Percentiles rank a stretch among this genome's conserved stretches.
Conservation (phyloP, 331 rosid genomes). For the Rosa hybrid region DNA sequence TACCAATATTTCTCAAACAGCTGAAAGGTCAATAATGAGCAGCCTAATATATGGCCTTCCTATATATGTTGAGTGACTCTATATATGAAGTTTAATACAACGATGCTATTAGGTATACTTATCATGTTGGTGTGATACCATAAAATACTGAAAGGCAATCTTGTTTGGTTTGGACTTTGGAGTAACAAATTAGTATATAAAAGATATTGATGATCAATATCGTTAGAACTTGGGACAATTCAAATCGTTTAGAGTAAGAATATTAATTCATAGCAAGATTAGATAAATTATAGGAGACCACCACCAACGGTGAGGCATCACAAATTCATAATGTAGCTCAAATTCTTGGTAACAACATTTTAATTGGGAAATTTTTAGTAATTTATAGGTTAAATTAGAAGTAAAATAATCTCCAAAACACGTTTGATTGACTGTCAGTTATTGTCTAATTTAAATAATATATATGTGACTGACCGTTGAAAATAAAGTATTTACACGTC, state of each 20-base stretch:
- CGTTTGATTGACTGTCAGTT: not conserved
- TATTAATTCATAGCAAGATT: not conserved
- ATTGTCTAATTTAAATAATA: not conserved
- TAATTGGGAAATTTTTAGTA: not conserved
- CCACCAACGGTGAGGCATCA: not conserved
- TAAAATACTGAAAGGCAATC: not conserved
- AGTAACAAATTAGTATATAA: not conserved
- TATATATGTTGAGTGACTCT: not conserved
- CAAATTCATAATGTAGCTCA: not conserved
- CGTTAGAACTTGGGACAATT: not conserved
- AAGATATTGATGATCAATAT: not conserved
- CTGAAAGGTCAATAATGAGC: constrained; percentile 27
- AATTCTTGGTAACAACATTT: not conserved
- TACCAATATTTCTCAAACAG: constrained; percentile 2
- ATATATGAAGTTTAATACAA: not conserved
- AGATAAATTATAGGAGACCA: not conserved
- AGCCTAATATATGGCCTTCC: not conserved
- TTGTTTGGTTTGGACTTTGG: not conserved
- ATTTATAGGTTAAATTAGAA: not conserved
- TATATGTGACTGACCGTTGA: not conserved
- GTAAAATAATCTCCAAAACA: not conserved
- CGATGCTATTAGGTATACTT: not conserved
- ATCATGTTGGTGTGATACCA: not conserved
- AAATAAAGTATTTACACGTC: not conserved
- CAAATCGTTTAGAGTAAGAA: not conserved